Conservation (phyloP, 169 alveolate species). For the Perkinsus marinus region DNA sequence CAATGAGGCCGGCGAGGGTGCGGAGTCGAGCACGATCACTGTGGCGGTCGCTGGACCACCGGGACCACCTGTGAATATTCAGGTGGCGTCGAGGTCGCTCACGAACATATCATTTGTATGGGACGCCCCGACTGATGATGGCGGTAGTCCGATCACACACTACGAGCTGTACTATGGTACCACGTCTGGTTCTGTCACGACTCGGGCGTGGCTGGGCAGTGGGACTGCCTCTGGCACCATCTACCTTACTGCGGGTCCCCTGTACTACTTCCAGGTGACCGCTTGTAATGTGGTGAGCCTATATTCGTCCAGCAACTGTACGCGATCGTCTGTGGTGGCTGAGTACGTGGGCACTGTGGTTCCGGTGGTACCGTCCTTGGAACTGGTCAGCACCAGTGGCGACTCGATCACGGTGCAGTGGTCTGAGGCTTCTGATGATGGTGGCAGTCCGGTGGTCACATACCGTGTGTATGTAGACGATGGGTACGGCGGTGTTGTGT, state of each 20-base stretch:
- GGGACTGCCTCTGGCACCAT: background rate
- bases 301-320: background rate
- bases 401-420: slow-evolving; percentile 10
- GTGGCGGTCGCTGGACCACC: background rate
- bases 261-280: slow-evolving; percentile 2
- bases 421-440: slow-evolving; percentile 10
- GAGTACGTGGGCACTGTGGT: background rate
- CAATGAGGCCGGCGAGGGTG: slow-evolving; percentile 9
- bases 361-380: slow-evolving; percentile 1
- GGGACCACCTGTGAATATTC: background rate
- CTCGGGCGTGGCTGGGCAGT: background rate
- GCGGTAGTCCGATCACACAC: slow-evolving; percentile 1
- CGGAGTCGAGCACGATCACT: background rate
- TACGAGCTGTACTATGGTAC: slow-evolving; percentile 2
- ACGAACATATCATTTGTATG: background rate
- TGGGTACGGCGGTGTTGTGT: background rate
- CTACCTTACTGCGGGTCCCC: background rate
- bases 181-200: background rate
- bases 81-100: background rate
- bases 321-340: background rate
- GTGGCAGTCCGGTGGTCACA: slow-evolving; percentile 2
- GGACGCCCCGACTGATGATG: slow-evolving; percentile 2
- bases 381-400: background rate
- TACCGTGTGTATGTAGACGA: background rate
- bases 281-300: background rate